These are phyloP conservation scores for Medicago lupulina DNA, from an alignment of 306 rosid genomes.

Conservation along the genomic window DNA sequence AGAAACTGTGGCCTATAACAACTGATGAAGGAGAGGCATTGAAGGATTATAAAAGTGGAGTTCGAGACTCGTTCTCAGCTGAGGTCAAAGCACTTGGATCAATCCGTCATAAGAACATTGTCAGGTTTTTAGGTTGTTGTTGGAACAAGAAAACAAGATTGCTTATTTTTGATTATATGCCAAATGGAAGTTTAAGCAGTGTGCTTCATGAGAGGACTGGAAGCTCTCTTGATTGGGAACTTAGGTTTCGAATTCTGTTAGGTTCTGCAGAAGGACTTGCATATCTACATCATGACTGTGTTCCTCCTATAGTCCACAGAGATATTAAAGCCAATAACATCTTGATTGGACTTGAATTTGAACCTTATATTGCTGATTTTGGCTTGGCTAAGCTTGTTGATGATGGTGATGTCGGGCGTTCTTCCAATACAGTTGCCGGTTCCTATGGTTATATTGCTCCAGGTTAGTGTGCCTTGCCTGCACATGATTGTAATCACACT, in stretches of 20 bases:
- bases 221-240: constrained; percentile 87
- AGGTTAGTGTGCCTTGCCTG: constrained; percentile 55
- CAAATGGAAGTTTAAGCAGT: constrained; percentile 87
- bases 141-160: constrained; percentile 77
- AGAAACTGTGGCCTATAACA: constrained; percentile 87
- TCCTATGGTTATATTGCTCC: constrained; percentile 99
- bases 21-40: constrained; percentile 53
- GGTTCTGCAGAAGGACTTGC: constrained; percentile 96
- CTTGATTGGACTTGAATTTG: constrained; percentile 92
- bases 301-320: constrained; percentile 93
- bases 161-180: constrained; percentile 93
- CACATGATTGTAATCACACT: neutral
- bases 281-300: constrained; percentile 96
- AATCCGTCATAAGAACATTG: constrained; percentile 94
- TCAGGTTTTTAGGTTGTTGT: constrained; percentile 83
- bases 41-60: constrained; percentile 67
- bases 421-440: constrained; percentile 93
- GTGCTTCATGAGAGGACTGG: constrained; percentile 86
- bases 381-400: constrained; percentile 95
- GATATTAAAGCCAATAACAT: constrained; percentile 97
- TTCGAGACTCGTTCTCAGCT: constrained; percentile 80
- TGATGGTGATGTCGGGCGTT: constrained; percentile 75
- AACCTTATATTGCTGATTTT: constrained; percentile 93
- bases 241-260: constrained; percentile 76
- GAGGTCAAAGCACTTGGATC: constrained; percentile 88